Percentiles rank a stretch among this genome's conserved stretches.
phyloP scores from a whole-genome alignment of 1,284 basidiomycete species.

The Rugosomyces carneus region DNA sequence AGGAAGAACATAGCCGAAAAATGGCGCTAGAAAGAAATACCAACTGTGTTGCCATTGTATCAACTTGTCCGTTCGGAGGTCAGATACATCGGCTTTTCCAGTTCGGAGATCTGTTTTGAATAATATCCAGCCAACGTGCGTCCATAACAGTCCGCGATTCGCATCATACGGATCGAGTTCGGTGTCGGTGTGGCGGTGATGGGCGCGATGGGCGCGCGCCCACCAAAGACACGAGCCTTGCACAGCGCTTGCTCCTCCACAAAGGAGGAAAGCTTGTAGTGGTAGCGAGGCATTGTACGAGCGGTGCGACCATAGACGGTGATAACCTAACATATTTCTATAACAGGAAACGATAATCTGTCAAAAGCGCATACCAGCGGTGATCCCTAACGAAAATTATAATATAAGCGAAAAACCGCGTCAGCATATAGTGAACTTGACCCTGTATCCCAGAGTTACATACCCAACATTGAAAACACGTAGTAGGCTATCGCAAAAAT shows the following conservation, averaged over 20 bases:
- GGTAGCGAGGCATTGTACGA: conserved; percentile 83
- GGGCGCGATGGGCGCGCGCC: conserved; percentile 90
- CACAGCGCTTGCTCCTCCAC: conserved; percentile 81
- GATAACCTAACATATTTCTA: too few species aligned
- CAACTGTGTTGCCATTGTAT: conserved; percentile 85
- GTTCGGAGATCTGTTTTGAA: conserved; percentile 85
- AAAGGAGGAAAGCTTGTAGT: conserved; percentile 73
- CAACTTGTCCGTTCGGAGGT: conserved; percentile 72
- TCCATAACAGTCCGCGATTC: conserved; percentile 74
- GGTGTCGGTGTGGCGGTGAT: conserved; percentile 94
- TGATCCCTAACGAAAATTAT: conserved; percentile 38
- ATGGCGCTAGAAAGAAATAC: conserved; percentile 68
- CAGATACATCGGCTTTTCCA: conserved; percentile 84
- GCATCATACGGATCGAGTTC: conserved; percentile 93
- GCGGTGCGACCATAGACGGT: conserved; percentile 90
- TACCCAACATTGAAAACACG: conserved; percentile 79
- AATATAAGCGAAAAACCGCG: too few species aligned
- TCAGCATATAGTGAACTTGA: conserved; percentile 7
- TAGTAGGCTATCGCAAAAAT: conserved; percentile 76
- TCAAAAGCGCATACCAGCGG: too few species aligned
- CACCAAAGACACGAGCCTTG: conserved; percentile 94
- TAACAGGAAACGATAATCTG: too few species aligned
- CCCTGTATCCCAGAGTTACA: conserved; percentile 16
- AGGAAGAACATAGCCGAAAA: conserved; percentile 73
- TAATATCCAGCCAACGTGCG: conserved; percentile 92